These are phyloP conservation scores for Phytophthora capsici DNA, from an alignment of 352 stramenopile genomes.

Conservation along the genomic window DNA sequence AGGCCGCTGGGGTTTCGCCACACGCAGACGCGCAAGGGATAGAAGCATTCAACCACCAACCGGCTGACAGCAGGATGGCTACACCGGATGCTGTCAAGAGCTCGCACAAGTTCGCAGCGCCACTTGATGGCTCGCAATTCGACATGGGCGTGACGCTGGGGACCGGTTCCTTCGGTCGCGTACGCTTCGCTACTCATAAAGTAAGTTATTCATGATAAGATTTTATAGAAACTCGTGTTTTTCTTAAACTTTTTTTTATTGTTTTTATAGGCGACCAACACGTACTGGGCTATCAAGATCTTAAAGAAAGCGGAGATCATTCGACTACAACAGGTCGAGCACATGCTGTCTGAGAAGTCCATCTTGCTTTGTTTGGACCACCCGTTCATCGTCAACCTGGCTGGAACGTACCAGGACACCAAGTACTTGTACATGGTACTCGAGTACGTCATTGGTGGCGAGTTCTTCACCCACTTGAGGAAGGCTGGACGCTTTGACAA, in stretches of 20 bases:
- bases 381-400: slow-evolving; percentile 97
- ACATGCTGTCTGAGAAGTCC: slow-evolving; percentile 97
- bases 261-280: slow-evolving; percentile 70
- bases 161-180: slow-evolving; percentile 96
- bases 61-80: slow-evolving; percentile 28
- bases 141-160: slow-evolving; percentile 96
- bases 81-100: slow-evolving; percentile 39
- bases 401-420: slow-evolving; percentile 94
- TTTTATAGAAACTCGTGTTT: no score
- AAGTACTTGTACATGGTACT: slow-evolving; percentile 98
- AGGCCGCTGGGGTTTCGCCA: slow-evolving; percentile 37
- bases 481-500: slow-evolving; percentile 95
- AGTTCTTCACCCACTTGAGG: slow-evolving; percentile 97
- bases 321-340: slow-evolving; percentile 95
- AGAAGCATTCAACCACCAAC: slow-evolving; percentile 30
- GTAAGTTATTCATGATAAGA: slow-evolving; percentile 35
- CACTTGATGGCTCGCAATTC: slow-evolving; percentile 90
- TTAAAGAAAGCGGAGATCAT: slow-evolving; percentile 98
- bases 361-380: slow-evolving; percentile 94
- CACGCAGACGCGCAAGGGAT: slow-evolving; percentile 22
- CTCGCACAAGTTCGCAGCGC: slow-evolving; percentile 63
- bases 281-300: slow-evolving; percentile 98
- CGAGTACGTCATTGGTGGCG: slow-evolving; percentile 97
- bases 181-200: slow-evolving; percentile 96
- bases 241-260: neutral